Base-by-base conservation (phyloP, 2,329 filamentous ascomycete genomes). In the Aspergillus candidus region DNA sequence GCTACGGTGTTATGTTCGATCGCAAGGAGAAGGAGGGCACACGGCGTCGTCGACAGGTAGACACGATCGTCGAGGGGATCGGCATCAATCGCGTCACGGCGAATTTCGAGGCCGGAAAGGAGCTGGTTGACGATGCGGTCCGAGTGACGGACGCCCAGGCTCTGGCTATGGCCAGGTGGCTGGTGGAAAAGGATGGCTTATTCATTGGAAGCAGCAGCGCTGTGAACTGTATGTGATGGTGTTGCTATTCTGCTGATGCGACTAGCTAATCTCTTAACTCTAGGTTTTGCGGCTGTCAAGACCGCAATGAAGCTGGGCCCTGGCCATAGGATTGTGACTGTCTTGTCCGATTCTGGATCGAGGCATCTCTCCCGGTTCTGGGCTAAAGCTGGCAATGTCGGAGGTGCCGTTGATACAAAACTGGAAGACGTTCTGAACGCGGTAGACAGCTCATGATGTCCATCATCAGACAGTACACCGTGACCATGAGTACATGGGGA, bases 1-100 rank as follows among this genome's bases (percentile, higher is more conserved):
- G 85, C 55, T 87, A 93, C 66, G 93, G 91, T 4, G 93, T 98
- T 49, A 95, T 98, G 88, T 98, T 96, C 69, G 86, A 89, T 47
- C 60, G 77, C 1, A 94, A 87, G 27, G 93, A 98, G 70, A 80
- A 78, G 52, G 93, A 98, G 73, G 93, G 93, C 4, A 97, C 91
- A 11, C 76, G 93, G 11, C 78, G 94, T 38, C 77, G 93, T 47
- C 83, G 87, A 57, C 94, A 98, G 68, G 88, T 98, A 41, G 94
- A 98, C 71, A 90, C 85, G 4, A 88, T 98, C 52, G 88, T 98
- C 22, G 94, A 98, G 69, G 93, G 93, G 1, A 88, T 98, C 52
- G 93, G 93, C 1, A 86, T 97, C 66, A 98, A 95, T 63, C 83
- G 93, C 2, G 76, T 95, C n/a, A 98, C 93, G 1, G 79, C 82